A percentile compares a stretch with the other conserved stretches of the same genome.
Conservation (phyloP, 179 eudicot species). For the Beta lomatogona region DNA sequence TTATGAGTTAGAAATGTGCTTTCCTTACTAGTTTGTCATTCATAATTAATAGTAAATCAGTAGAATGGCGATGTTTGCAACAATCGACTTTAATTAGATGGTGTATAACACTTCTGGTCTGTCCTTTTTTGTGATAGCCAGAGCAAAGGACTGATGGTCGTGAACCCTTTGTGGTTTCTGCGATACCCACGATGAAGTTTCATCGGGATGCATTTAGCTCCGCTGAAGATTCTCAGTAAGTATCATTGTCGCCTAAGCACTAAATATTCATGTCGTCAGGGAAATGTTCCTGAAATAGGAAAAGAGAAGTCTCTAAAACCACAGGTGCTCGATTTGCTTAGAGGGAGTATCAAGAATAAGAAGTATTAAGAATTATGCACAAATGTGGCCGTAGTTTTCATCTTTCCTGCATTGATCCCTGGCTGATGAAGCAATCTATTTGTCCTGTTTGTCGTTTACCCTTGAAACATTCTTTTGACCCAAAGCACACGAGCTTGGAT, state of each 20-base stretch:
- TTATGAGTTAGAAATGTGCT: too few relatives aligned
- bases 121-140: constrained; percentile 47
- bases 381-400: too few relatives aligned
- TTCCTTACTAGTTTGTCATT: too few relatives aligned
- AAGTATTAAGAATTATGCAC: too few relatives aligned
- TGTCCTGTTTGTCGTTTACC: too few relatives aligned
- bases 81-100: background rate
- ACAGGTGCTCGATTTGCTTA: too few relatives aligned
- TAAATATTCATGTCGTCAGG: background rate
- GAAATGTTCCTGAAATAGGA: background rate
- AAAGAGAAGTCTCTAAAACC: too few relatives aligned
- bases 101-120: background rate
- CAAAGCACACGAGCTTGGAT: constrained; percentile 4
- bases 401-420: too few relatives aligned
- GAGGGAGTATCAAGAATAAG: too few relatives aligned
- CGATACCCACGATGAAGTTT: constrained; percentile 29
- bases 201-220: constrained; percentile 59
- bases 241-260: constrained; percentile 2
- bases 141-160: constrained; percentile 56
- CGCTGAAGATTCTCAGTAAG: constrained; percentile 67
- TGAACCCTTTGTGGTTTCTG: constrained; percentile 59
- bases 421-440: too few relatives aligned
- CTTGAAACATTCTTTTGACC: too few relatives aligned
- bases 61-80: background rate
- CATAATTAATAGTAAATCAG: background rate